phyloP scores from a whole-genome alignment of 768 basidiomycete genomes.

The Hortiboletus flavorubellus region DNA sequence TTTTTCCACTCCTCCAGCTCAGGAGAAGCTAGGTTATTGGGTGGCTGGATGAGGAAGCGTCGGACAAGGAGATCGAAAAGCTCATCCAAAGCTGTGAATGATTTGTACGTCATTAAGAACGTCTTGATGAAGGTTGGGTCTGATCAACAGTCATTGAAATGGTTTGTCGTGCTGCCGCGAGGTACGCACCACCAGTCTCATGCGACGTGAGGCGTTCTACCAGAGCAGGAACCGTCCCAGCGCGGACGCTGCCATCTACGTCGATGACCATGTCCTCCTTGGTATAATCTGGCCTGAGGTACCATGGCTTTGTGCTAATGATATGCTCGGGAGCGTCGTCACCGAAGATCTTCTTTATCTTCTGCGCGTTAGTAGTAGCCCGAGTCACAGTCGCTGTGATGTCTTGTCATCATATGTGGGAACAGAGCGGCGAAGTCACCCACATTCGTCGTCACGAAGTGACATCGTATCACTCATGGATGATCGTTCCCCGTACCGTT shows the following conservation, averaged over 20 bases:
- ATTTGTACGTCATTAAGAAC: slow-evolving; percentile 95
- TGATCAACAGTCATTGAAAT: slow-evolving; percentile 24
- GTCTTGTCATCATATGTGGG: not conserved
- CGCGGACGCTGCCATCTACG: slow-evolving; percentile 78
- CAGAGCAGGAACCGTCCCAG: slow-evolving; percentile 81
- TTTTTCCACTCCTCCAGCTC: slow-evolving; percentile 80
- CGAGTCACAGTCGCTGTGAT: slow-evolving; percentile 23
- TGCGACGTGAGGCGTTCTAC: slow-evolving; percentile 91
- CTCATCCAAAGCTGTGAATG: slow-evolving; percentile 81
- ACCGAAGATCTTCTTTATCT: slow-evolving; percentile 70
- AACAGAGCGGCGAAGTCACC: not conserved
- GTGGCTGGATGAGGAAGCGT: slow-evolving; percentile 77
- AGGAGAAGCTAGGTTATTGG: slow-evolving; percentile 53
- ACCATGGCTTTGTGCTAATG: slow-evolving; percentile 67
- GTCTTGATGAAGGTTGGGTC: slow-evolving; percentile 81
- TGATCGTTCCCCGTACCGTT: slow-evolving; percentile 17
- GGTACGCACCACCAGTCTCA: slow-evolving; percentile 70
- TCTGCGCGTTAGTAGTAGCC: slow-evolving; percentile 39
- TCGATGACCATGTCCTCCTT: slow-evolving; percentile 82
- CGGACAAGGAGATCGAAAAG: slow-evolving; percentile 77
- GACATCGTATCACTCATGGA: slow-evolving; percentile 19
- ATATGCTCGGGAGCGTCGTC: slow-evolving; percentile 47
- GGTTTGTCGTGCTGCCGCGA: not conserved
- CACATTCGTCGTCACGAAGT: slow-evolving; percentile 27
- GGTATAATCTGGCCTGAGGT: slow-evolving; percentile 76